Base-by-base conservation (phyloP, 352 stramenopile genomes). In the Pythium scleroteichum region DNA sequence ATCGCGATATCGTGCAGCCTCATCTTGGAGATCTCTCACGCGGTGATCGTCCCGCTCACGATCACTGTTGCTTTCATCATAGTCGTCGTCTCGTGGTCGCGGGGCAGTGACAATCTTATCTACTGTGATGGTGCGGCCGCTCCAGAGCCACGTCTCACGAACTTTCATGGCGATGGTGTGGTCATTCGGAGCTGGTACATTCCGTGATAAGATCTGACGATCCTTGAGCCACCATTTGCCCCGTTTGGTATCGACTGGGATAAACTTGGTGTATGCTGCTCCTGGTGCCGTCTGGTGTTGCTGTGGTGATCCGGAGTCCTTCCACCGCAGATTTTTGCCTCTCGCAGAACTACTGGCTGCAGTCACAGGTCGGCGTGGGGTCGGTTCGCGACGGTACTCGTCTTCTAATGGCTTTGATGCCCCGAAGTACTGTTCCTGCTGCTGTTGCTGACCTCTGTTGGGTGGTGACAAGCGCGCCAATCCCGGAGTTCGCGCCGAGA, bases 171-270 rank as follows among this genome's bases (percentile, higher is more conserved):
- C 72, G 17, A 75, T 58, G 19, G 54, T 69, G 39, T 69, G 57
- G 32, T 77, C 69, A 8, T 61, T 69, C 1, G 72, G 53, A 9
- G 64, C 53, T 2, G 64, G 64, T 0, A 59, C 55, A 48, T 74
- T 78, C 6, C 66, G 68, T 3, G 77, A 82, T 23, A 91, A 64
- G 32, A 88, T 69, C 53, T 81, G 73, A 12, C 79, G 73, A 27
- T 88, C 75, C 53, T 74, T 76, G 13, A 91, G 66, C 73, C 73
- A 87, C 81, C 81, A 91, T 60, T 88, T 91, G 50, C 75, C 81
- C 13, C 73, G 68, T 24, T 77, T 78, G 0, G 66, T 72, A 54
- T 76, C 70, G 27, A 83, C 69, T 6, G 69, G 62, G 0, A 73
- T 58, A 45, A 85, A 75, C 33, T 83, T 60, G n/a, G 76, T 47